Conservation (phyloP, 306 rosid genomes). For the Dalbergia cochinchinensis region DNA sequence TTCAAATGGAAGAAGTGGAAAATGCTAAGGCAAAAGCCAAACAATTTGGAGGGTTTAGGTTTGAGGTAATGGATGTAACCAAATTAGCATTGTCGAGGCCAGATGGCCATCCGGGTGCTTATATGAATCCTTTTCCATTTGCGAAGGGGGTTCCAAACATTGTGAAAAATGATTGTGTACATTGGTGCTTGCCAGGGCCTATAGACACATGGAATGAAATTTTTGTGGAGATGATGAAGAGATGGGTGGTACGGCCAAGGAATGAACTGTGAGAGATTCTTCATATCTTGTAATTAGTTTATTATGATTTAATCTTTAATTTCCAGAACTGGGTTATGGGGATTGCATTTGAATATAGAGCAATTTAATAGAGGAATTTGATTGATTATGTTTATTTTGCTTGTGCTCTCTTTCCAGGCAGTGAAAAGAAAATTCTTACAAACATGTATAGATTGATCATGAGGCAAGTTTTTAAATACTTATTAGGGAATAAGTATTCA, state of each 20-base stretch:
- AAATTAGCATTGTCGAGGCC: constrained; percentile 48
- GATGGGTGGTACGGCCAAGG: constrained; percentile 35
- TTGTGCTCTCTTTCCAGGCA: neutral
- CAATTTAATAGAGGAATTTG: neutral
- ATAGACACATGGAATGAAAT: constrained; percentile 88
- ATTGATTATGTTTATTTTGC: constrained; percentile 24
- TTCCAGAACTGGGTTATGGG: neutral
- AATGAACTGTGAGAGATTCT: constrained; percentile 26
- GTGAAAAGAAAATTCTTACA: neutral
- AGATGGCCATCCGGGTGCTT: constrained; percentile 86
- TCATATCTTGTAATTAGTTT: neutral
- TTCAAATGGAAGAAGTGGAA: constrained; percentile 74
- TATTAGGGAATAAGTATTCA: no score
- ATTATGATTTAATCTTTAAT: neutral
- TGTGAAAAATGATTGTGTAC: constrained; percentile 79
- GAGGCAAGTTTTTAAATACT: neutral
- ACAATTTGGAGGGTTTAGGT: constrained; percentile 25
- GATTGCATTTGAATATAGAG: constrained; percentile 9
- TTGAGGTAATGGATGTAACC: constrained; percentile 57
- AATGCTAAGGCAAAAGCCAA: constrained; percentile 54
- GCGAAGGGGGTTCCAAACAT: constrained; percentile 53
- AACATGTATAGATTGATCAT: neutral
- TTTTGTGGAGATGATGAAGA: constrained; percentile 54
- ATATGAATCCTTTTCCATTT: constrained; percentile 72
- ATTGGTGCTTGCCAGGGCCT: constrained; percentile 92